Conservation (phyloP, 768 basidiomycete genomes). For the Serendipita indica region DNA sequence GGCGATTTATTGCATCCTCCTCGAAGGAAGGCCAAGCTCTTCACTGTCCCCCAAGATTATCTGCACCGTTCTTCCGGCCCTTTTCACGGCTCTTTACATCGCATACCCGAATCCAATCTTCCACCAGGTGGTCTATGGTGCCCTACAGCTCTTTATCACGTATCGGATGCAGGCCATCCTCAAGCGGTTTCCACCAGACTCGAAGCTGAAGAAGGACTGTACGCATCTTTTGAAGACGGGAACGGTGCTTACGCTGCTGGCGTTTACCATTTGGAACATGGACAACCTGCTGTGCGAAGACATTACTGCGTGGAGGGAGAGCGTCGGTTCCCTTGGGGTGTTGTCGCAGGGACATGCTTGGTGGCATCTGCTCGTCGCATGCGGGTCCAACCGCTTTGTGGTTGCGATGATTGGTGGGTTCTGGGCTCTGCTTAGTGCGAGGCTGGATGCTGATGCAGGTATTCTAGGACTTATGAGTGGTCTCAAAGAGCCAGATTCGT, state of each 20-base stretch:
- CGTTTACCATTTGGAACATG: slow-evolving; percentile 65
- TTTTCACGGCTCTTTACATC: slow-evolving; percentile 16
- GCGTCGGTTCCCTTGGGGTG: neutral
- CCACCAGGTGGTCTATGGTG: slow-evolving; percentile 61
- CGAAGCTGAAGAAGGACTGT: slow-evolving; percentile 18
- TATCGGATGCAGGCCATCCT: slow-evolving; percentile 38
- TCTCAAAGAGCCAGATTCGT: neutral
- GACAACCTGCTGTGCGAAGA: slow-evolving; percentile 59
- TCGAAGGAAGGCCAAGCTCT: neutral
- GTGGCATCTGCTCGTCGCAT: neutral
- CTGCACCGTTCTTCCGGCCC: neutral
- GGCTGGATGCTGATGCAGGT: no score
- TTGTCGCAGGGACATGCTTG: slow-evolving; percentile 2
- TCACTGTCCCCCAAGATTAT: neutral
- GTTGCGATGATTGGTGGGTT: neutral
- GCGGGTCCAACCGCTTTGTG: neutral
- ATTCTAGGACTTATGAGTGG: neutral
- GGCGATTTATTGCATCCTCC: neutral
- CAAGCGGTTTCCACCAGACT: slow-evolving; percentile 21
- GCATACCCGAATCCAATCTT: slow-evolving; percentile 61
- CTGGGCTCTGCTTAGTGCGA: neutral
- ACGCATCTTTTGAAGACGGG: slow-evolving; percentile 33
- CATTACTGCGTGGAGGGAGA: neutral
- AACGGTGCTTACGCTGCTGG: slow-evolving; percentile 39
- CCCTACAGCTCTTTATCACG: slow-evolving; percentile 34